Conservation (phyloP, 2,329 filamentous ascomycete species). For the Monosporascus cannonballus region DNA sequence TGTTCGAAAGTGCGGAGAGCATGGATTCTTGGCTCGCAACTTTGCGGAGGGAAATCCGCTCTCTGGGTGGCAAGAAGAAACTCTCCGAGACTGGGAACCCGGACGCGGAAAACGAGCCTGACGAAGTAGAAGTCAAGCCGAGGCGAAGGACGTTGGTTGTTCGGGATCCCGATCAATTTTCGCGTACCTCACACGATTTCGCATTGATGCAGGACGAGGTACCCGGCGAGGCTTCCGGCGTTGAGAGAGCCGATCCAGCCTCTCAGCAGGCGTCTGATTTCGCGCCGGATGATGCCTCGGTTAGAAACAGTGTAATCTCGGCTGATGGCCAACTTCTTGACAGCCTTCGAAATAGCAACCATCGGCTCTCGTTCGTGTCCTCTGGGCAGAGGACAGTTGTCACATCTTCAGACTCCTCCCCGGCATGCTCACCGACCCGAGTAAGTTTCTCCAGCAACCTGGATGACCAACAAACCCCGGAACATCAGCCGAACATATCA, state of each 20-base stretch:
- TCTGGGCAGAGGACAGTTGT: slow-evolving; percentile 55
- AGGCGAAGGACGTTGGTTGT: slow-evolving; percentile 43
- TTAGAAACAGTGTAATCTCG: slow-evolving; percentile 50
- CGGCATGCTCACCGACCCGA: slow-evolving; percentile 48
- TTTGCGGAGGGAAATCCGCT: slow-evolving; percentile 64
- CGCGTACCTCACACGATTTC: slow-evolving; percentile 31
- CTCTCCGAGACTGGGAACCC: slow-evolving; percentile 53
- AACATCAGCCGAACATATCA: slow-evolving; percentile 16
- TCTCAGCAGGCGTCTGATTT: slow-evolving; percentile 31
- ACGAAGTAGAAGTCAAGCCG: slow-evolving; percentile 30
- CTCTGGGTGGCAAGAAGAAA: slow-evolving; percentile 59
- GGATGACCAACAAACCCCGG: slow-evolving; percentile 24
- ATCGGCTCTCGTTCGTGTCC: slow-evolving; percentile 54
- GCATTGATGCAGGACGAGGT: slow-evolving; percentile 25
- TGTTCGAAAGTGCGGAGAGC: slow-evolving; percentile 65
- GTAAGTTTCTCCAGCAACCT: slow-evolving; percentile 41
- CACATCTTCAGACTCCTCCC: slow-evolving; percentile 54
- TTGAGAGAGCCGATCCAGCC: slow-evolving; percentile 21
- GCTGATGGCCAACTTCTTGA: slow-evolving; percentile 55
- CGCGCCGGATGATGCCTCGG: slow-evolving; percentile 48
- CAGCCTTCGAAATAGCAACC: slow-evolving; percentile 42
- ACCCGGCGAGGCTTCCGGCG: slow-evolving; percentile 17
- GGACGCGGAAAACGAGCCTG: slow-evolving; percentile 33
- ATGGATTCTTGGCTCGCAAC: slow-evolving; percentile 71
- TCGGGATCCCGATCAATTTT: slow-evolving; percentile 41